Base-by-base conservation (phyloP, 805 yeast species). In the Suhomyces tanzawaensis region DNA sequence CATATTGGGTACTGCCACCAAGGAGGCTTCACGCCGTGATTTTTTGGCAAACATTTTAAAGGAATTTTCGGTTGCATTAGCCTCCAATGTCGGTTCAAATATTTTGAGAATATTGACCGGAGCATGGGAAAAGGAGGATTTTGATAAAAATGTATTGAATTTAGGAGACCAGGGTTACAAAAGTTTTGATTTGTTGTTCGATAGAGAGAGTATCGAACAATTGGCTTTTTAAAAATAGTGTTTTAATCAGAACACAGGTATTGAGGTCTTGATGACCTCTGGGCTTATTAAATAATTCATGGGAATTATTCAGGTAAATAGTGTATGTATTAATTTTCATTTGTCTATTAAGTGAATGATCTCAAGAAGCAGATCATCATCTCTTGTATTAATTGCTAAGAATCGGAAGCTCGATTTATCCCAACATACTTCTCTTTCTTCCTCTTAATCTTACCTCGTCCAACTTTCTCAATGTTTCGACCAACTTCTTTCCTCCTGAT, bases 341-440 rank as follows among this genome's bases (percentile, higher is more conserved):
- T n/a, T n/a, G n/a, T n/a, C n/a, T n/a, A n/a, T n/a, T n/a, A n/a
- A n/a, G n/a, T n/a, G n/a, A n/a, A n/a, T n/a, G n/a, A n/a, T n/a
- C n/a, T n/a, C n/a, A n/a, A n/a, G n/a, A n/a, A n/a, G n/a, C n/a
- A n/a, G n/a, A n/a, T n/a, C n/a, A n/a, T n/a, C n/a, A n/a, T n/a
- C n/a, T n/a, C n/a, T n/a, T n/a, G n/a, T n/a, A n/a, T n/a, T n/a
- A n/a, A n/a, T n/a, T n/a, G n/a, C n/a, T n/a, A n/a, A n/a, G n/a
- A n/a, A n/a, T n/a, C n/a, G n/a, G n/a, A n/a, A n/a, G n/a, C n/a
- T n/a, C n/a, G n/a, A n/a, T n/a, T n/a, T n/a, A 62, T 4, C 99
- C 99, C 33, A 90, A 64, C 96, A 91, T 87, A 41, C 95, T 84
- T 61, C 99, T 77, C 74, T 93, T 93, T 49, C 99, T 74, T 1